Conservation (phyloP, 176 grass and related monocot genomes). For the Miscanthus lutarioriparius region DNA sequence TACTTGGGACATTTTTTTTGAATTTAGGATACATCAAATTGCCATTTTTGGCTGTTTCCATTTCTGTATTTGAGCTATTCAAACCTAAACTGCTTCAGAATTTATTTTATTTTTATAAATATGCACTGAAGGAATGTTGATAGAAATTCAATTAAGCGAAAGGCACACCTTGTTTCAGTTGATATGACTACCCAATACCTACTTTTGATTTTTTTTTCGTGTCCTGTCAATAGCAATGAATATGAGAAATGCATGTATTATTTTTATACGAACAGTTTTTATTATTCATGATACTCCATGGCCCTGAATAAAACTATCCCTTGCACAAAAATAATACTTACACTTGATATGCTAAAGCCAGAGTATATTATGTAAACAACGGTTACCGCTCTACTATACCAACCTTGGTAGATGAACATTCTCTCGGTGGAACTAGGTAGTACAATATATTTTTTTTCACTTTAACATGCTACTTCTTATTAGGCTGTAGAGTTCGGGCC, state of each 20-base stretch:
- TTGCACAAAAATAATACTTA: background rate
- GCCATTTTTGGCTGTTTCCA: background rate
- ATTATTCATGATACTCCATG: background rate
- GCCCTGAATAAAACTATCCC: background rate
- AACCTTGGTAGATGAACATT: slow-evolving; percentile 1
- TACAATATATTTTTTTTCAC: background rate
- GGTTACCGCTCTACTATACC: background rate
- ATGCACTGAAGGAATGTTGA: background rate
- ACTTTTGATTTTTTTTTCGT: background rate
- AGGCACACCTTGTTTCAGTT: no score
- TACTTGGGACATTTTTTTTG: background rate
- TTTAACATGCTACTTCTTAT: no score
- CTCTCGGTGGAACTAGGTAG: background rate
- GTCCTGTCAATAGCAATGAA: background rate
- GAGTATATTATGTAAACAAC: background rate
- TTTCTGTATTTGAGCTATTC: background rate
- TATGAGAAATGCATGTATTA: background rate
- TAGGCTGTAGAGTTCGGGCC: no score
- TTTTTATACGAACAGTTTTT: background rate
- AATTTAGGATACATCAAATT: background rate
- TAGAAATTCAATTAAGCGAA: background rate
- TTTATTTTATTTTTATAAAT: background rate
- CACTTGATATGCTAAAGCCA: background rate
- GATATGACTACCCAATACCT: no score
- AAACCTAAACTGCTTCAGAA: background rate